These are phyloP conservation scores for Starmerella etchellsii DNA, from an alignment of 805 yeast genomes.

Conservation along the genomic window DNA sequence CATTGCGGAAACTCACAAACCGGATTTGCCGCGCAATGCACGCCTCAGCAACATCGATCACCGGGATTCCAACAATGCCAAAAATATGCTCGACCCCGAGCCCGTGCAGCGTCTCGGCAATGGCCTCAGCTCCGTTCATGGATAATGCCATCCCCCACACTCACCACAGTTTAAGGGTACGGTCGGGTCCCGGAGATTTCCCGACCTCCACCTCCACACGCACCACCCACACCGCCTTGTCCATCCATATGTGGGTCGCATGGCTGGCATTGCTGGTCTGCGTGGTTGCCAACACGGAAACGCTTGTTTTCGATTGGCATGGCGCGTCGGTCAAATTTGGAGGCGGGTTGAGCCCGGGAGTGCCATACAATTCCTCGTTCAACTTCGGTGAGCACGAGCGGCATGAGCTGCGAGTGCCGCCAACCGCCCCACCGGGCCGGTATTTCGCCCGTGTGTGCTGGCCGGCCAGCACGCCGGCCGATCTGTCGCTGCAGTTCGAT, in stretches of 20 bases:
- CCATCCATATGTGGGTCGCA: no score
- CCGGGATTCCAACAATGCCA: constrained; percentile 67
- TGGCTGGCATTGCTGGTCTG: constrained; percentile 1
- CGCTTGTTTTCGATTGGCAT: constrained; percentile 1
- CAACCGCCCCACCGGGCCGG: constrained; percentile 13
- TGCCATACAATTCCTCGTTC: background rate
- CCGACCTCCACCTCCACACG: background rate
- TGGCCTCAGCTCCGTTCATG: constrained; percentile 33
- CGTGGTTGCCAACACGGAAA: constrained; percentile 14
- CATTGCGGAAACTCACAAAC: constrained; percentile 53
- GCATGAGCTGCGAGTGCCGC: no score
- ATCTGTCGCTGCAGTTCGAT: constrained; percentile 18
- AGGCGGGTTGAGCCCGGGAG: no score
- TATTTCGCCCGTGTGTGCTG: constrained; percentile 27
- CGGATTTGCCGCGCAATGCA: constrained; percentile 40
- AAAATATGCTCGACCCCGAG: constrained; percentile 47
- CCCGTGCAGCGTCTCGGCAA: constrained; percentile 36
- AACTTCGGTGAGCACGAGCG: no score
- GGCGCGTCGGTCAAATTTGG: no score
- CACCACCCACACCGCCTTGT: no score
- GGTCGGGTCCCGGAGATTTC: no score
- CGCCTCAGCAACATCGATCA: constrained; percentile 58
- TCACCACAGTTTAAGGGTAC: no score
- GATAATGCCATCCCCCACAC: no score
- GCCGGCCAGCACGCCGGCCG: constrained; percentile 27